A percentile compares a stretch with the other conserved stretches of the same genome.
Conservation (phyloP, 1,284 basidiomycete genomes). For the Fomitopsis pinicola region DNA sequence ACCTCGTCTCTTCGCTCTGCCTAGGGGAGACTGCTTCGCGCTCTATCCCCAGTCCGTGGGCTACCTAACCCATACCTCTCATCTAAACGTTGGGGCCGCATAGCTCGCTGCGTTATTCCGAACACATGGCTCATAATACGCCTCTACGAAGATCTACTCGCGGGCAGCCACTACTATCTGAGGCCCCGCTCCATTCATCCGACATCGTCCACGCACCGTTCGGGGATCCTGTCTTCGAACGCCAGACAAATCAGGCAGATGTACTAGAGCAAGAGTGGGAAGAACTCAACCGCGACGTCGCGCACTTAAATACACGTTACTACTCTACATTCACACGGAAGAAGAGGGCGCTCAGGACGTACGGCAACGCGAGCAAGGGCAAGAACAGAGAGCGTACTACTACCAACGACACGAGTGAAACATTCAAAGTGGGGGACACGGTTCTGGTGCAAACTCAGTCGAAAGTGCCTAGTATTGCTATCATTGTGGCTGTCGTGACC, state of each 20-base stretch:
- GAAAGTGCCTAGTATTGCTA: constrained; percentile 55
- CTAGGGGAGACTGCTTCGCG: too few relatives aligned
- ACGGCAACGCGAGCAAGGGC: constrained; percentile 11
- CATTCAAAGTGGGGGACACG: constrained; percentile 57
- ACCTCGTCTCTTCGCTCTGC: too few relatives aligned
- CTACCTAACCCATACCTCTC: too few relatives aligned
- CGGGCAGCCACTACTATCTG: constrained; percentile 23
- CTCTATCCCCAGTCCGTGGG: too few relatives aligned
- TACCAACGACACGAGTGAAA: constrained; percentile 14
- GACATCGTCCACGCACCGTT: constrained; percentile 3
- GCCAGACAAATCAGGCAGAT: constrained; percentile 17
- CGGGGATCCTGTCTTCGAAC: constrained; percentile 13
- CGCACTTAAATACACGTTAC: constrained; percentile 19
- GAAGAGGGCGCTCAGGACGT: constrained; percentile 10
- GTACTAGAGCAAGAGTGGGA: constrained; percentile 18
- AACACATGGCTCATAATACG: constrained; percentile 1
- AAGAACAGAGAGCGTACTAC: background rate
- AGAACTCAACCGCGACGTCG: constrained; percentile 2
- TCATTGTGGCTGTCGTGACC: constrained; percentile 66
- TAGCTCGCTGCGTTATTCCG: background rate
- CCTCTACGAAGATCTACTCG: constrained; percentile 25
- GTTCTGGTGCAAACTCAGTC: constrained; percentile 55
- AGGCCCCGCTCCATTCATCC: constrained; percentile 4
- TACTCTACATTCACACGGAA: constrained; percentile 14
- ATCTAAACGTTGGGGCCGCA: too few relatives aligned